Percentiles rank a stretch among this genome's conserved stretches.
These are phyloP conservation scores for Citrus australasica DNA, from an alignment of 345 rosid genomes.

Conservation along the genomic window DNA sequence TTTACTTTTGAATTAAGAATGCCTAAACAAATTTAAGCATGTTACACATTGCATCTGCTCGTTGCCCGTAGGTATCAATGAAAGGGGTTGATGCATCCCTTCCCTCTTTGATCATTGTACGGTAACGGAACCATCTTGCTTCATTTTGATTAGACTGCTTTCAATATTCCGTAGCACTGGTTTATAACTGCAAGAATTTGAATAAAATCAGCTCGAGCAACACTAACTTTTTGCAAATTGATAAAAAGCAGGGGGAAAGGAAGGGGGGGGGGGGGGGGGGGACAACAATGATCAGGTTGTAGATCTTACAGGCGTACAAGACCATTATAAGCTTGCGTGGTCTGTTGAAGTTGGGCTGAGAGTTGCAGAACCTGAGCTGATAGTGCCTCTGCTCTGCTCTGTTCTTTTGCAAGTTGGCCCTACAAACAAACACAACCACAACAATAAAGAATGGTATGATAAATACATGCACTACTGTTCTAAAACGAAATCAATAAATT, in stretches of 20 bases:
- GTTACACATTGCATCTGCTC: neutral
- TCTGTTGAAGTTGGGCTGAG: conserved; percentile 70
- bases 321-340: conserved; percentile 72
- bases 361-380: conserved; percentile 85
- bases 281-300: neutral
- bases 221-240: no score
- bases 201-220: conserved; percentile 1
- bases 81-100: neutral
- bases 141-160: conserved; percentile 77
- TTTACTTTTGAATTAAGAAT: neutral
- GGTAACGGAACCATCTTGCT: conserved; percentile 64
- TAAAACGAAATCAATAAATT: neutral
- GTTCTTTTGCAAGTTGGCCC: conserved; percentile 82
- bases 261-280: accelerated
- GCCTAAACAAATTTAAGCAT: neutral
- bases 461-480: neutral
- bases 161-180: conserved; percentile 86
- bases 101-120: conserved; percentile 30
- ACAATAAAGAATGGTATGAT: neutral
- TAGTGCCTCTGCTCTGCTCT: conserved; percentile 77
- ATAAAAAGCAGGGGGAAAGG: no score
- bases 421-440: conserved; percentile 14
- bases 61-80: neutral
- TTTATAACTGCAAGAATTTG: conserved; percentile 56
- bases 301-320: conserved; percentile 69